Conservation (phyloP, 495 filamentous ascomycete genomes). For the Aspergillus panamensis region DNA sequence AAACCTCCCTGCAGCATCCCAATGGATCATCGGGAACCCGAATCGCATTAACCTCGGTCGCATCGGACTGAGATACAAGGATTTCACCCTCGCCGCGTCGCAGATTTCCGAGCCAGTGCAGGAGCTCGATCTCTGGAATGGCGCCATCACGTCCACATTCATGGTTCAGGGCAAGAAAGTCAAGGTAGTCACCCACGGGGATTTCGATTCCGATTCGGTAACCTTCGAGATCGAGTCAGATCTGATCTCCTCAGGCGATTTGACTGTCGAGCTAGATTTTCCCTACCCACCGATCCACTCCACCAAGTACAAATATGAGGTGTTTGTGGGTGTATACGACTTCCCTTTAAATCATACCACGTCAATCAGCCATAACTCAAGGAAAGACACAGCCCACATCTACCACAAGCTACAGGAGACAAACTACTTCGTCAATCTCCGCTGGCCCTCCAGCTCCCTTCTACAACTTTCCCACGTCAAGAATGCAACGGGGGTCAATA, state of each 20-base stretch:
- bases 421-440: constrained; percentile 15
- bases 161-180: constrained; percentile 9
- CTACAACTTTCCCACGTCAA: constrained; percentile 5
- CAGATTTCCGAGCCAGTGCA: constrained; percentile 9
- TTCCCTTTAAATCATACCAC: constrained; percentile 17
- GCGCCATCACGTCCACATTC: constrained; percentile 16
- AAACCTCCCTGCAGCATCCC: constrained; percentile 13
- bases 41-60: constrained; percentile 21
- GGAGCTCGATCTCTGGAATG: constrained; percentile 19
- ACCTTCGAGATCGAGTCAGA: constrained; percentile 8
- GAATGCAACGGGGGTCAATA: not conserved
- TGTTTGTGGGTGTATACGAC: constrained; percentile 17
- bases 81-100: not conserved
- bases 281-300: constrained; percentile 19
- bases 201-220: constrained; percentile 17
- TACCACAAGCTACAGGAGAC: constrained; percentile 17
- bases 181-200: constrained; percentile 19
- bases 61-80: constrained; percentile 14
- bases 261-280: constrained; percentile 17
- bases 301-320: constrained; percentile 19
- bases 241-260: constrained; percentile 9
- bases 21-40: constrained; percentile 20
- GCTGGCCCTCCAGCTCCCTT: constrained; percentile 7
- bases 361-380: not conserved
- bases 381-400: constrained; percentile 8